Base-by-base conservation (phyloP, 1,284 basidiomycete genomes). In the Austroboletus niveus region DNA sequence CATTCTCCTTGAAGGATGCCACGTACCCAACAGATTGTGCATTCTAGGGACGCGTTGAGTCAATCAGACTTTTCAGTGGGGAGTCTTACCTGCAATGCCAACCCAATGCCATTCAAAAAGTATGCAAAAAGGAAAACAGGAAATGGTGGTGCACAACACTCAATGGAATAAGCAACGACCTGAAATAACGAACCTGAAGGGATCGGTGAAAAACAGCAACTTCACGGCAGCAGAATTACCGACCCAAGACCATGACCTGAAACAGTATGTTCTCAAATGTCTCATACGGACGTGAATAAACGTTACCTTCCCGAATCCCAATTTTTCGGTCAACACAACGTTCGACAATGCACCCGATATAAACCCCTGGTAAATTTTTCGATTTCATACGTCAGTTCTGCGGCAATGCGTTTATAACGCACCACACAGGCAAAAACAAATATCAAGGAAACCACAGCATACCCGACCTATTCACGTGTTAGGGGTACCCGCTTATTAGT, bases 51-150 rank as follows among this genome's bases (percentile, higher is more conserved):
- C 45, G 17, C 36, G 22, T 20, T 20, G 14, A 14, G 20, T 31
- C 14, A 41, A 17, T 4, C 36, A 10, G 31, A 27, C 20, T 24
- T 24, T 36, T 30, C 8, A 3, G n/a, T 22, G 27, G 30, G 38
- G 27, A 34, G n/a, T 20, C 48, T 44, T 35, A 61, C 64, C 49
- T 68, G 64, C 44, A 58, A 30, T 29, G 84, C 75, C 27, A 81
- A 63, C 3, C 84, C 86, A 44, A 85, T 76, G 1, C 87, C 85
- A 54, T 78, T 82, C 55, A 87, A 65, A 15, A 74, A 64, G 58
- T 77, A 84, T 0, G 75, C 73, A 38, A 84, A 65, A 10, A 79
- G 75, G 57, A 85, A 85, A 2, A 77, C 70, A 5, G 85, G 83
- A 59, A 83, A 89, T 0, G 85, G 85, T 0, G 79, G 75, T 5